A percentile compares a stretch with the other conserved stretches of the same genome.
Evolutionary conservation across 179 eudicot genomes (phyloP).

Genomic region (Corrigiola litoralis): DNA sequence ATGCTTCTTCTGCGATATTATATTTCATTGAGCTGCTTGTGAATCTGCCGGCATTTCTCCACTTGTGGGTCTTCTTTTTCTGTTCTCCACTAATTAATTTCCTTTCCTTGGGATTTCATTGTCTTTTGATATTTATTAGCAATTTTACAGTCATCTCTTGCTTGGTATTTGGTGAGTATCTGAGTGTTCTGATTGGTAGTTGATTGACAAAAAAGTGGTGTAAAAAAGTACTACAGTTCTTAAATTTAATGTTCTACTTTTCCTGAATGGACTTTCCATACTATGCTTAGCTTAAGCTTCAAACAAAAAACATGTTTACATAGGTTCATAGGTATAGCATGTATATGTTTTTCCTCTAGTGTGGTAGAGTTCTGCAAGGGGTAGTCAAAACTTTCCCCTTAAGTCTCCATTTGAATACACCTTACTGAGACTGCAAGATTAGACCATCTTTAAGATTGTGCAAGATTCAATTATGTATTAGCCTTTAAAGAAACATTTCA

Average conservation of each 20-base stretch:
- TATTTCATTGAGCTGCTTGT: constrained; percentile 2
- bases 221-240: too few relatives aligned
- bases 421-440: constrained; percentile 23
- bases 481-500: constrained; percentile 24
- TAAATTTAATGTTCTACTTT: too few relatives aligned
- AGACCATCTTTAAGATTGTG: constrained; percentile 9
- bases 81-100: neutral
- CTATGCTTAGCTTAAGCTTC: neutral
- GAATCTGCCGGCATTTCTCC: neutral
- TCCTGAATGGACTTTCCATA: neutral
- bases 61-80: neutral
- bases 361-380: neutral
- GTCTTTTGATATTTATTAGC: neutral
- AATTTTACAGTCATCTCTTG: neutral
- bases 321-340: neutral
- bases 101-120: neutral
- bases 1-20: neutral
- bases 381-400: neutral
- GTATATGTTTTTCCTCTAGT: neutral
- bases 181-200: neutral
- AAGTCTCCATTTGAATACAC: constrained; percentile 3
- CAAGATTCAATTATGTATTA: constrained; percentile 3
- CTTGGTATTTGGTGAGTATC: neutral
- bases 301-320: neutral
- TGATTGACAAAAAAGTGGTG: neutral